phyloP scores from a whole-genome alignment of 2,329 filamentous ascomycete species.

The Chrysoporthe deuterocubensis region DNA sequence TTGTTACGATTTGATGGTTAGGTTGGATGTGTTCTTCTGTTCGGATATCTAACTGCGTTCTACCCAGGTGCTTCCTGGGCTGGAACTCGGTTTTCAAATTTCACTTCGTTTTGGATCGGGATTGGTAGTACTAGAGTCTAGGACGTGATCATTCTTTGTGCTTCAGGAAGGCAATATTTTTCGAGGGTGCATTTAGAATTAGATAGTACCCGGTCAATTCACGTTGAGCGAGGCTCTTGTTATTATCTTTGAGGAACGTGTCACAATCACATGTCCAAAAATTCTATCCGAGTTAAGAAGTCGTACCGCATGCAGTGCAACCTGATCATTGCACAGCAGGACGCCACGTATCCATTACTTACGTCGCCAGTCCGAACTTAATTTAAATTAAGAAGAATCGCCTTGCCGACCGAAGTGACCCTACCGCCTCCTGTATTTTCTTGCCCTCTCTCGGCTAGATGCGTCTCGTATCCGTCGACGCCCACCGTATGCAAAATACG shows the following conservation, averaged over 20 bases:
- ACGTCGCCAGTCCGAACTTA: too few species aligned
- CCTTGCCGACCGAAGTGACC: too few species aligned
- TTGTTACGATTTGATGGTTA: not conserved
- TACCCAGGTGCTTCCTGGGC: not conserved
- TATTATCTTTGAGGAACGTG: not conserved
- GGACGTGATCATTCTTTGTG: not conserved
- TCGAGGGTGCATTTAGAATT: too few species aligned
- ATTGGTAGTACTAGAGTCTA: not conserved
- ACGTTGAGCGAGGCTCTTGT: not conserved
- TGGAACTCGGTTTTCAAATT: not conserved
- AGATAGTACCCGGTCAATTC: not conserved
- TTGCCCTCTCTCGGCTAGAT: too few species aligned
- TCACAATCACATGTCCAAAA: conserved; percentile 1
- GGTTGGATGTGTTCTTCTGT: not conserved
- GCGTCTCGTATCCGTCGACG: too few species aligned
- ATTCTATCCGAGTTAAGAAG: not conserved
- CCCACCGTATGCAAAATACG: too few species aligned
- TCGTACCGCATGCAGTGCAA: not conserved
- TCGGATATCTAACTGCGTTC: not conserved
- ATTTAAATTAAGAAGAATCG: too few species aligned
- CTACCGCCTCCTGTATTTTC: too few species aligned
- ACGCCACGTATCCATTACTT: not conserved
- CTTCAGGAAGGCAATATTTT: not conserved
- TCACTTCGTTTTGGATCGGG: not conserved
- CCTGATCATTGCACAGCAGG: not conserved